These are phyloP conservation scores for Priceomyces fermenticarens DNA, from an alignment of 805 yeast genomes.

Conservation along the genomic window DNA sequence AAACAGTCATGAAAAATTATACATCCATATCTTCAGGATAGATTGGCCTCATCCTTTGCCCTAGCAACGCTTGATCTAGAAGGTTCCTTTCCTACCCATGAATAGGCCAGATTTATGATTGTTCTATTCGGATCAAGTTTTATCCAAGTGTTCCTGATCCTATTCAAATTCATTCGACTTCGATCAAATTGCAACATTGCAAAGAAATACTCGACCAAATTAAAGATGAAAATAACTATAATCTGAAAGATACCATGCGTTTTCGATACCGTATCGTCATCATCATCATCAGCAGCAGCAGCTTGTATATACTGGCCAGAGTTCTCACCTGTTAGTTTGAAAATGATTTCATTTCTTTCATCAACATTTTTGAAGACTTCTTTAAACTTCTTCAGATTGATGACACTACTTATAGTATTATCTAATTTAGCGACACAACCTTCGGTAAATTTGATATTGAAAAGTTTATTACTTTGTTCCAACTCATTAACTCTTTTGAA, in stretches of 20 bases:
- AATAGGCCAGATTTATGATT: constrained; percentile 34
- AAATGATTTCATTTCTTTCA: constrained; percentile 25
- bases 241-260: constrained; percentile 14
- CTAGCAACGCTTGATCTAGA: constrained; percentile 11
- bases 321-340: constrained; percentile 24
- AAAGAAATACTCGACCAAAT: constrained; percentile 28
- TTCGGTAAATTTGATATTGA: constrained; percentile 25
- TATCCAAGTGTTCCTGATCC: constrained; percentile 37
- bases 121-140: constrained; percentile 40
- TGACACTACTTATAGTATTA: constrained; percentile 21
- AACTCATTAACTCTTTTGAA: constrained; percentile 38
- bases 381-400: constrained; percentile 29
- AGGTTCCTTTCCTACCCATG: constrained; percentile 25
- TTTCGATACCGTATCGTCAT: constrained; percentile 1
- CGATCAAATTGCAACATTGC: constrained; percentile 37
- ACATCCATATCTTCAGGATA: neutral
- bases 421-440: constrained; percentile 25
- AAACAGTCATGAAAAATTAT: neutral
- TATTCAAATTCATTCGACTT: constrained; percentile 40
- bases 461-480: constrained; percentile 28
- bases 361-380: constrained; percentile 25
- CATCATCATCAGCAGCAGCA: too few species aligned
- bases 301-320: constrained; percentile 1
- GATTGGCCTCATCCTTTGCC: neutral
- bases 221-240: constrained; percentile 30